Percentiles rank a stretch among this genome's conserved stretches.
These are phyloP conservation scores for Hypoxylon sp. DNA, from an alignment of 2,329 filamentous ascomycete species.

Conservation along the genomic window DNA sequence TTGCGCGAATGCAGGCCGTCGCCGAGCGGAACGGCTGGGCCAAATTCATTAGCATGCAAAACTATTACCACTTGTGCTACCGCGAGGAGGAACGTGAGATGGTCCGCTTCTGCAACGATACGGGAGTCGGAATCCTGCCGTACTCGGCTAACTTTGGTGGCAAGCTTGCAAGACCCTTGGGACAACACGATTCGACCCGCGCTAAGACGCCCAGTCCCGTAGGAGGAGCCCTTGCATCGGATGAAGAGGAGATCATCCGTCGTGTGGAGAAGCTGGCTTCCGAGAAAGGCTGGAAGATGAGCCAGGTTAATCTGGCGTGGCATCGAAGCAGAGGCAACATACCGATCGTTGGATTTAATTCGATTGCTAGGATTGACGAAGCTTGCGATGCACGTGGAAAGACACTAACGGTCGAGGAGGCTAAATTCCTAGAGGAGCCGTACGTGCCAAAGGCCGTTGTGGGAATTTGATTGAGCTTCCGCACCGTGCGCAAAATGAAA, in stretches of 20 bases:
- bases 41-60: slow-evolving; percentile 75
- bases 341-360: slow-evolving; percentile 73
- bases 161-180: slow-evolving; percentile 55
- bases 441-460: slow-evolving; percentile 69
- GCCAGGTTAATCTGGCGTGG: slow-evolving; percentile 76
- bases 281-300: slow-evolving; percentile 73
- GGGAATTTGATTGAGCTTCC: slow-evolving; percentile 46
- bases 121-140: slow-evolving; percentile 59
- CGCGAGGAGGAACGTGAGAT: slow-evolving; percentile 72
- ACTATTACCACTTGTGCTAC: slow-evolving; percentile 72
- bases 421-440: slow-evolving; percentile 72
- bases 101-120: slow-evolving; percentile 60
- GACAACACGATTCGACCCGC: slow-evolving; percentile 51
- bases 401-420: slow-evolving; percentile 70
- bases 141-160: slow-evolving; percentile 59
- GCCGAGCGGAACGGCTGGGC: slow-evolving; percentile 66
- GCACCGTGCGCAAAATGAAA: not conserved
- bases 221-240: slow-evolving; percentile 48
- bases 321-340: slow-evolving; percentile 64
- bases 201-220: slow-evolving; percentile 51
- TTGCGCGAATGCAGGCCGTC: slow-evolving; percentile 68
- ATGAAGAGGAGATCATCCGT: slow-evolving; percentile 57
- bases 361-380: slow-evolving; percentile 72
- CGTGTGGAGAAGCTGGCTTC: slow-evolving; percentile 71
- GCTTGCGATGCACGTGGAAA: slow-evolving; percentile 65